phyloP scores from a whole-genome alignment of 768 basidiomycete species.

The Pluteus cervinus region DNA sequence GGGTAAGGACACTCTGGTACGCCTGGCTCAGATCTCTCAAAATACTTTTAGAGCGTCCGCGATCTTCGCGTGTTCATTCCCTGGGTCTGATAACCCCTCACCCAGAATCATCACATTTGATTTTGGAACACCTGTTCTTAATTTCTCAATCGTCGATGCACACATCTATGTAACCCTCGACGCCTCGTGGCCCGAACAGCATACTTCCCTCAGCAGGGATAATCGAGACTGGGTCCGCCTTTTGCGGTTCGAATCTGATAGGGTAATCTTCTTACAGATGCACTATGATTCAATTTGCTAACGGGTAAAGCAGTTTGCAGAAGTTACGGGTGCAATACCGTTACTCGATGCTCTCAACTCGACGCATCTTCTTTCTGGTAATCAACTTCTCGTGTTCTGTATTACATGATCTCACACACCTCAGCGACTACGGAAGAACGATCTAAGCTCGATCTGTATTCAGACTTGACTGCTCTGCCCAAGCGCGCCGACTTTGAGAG shows the following conservation, averaged over 20 bases:
- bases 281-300: slow-evolving; percentile 24
- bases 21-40: background rate
- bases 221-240: slow-evolving; percentile 6
- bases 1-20: slow-evolving; percentile 44
- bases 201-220: background rate
- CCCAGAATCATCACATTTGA: no score
- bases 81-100: slow-evolving; percentile 6
- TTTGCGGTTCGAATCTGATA: slow-evolving; percentile 23
- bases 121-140: slow-evolving; percentile 16
- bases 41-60: slow-evolving; percentile 3
- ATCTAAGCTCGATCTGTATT: slow-evolving; percentile 54
- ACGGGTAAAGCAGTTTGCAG: slow-evolving; percentile 25
- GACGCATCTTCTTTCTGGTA: slow-evolving; percentile 40
- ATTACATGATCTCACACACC: slow-evolving; percentile 1
- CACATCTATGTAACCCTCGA: slow-evolving; percentile 18
- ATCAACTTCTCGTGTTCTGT: slow-evolving; percentile 6
- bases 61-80: slow-evolving; percentile 5
- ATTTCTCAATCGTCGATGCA: slow-evolving; percentile 12
- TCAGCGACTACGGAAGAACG: slow-evolving; percentile 46
- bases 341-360: slow-evolving; percentile 35
- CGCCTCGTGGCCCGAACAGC: slow-evolving; percentile 15
- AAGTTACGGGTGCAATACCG: slow-evolving; percentile 15
- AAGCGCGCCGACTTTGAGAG: slow-evolving; percentile 33
- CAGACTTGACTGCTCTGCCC: slow-evolving; percentile 49
- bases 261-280: slow-evolving; percentile 23